These are phyloP conservation scores for Vinca minor DNA, from an alignment of 257 asterid species.

Conservation along the genomic window DNA sequence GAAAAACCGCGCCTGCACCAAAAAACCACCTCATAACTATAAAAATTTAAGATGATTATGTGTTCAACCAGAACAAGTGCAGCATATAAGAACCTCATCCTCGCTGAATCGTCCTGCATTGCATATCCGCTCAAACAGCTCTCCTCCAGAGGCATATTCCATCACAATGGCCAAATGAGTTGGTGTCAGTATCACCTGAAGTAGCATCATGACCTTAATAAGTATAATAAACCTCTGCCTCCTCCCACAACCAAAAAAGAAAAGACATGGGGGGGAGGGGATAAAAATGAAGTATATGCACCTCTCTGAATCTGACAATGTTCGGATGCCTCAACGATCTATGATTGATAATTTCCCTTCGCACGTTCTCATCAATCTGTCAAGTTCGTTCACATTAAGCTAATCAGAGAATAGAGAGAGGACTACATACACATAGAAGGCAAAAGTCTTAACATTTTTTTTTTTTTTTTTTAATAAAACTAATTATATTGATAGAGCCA, in stretches of 20 bases:
- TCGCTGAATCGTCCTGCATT: constrained; percentile 97
- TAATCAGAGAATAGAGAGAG: background rate
- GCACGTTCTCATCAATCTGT: constrained; percentile 94
- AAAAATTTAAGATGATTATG: background rate
- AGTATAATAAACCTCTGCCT: background rate
- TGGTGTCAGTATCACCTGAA: constrained; percentile 80
- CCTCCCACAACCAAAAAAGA: too few species aligned
- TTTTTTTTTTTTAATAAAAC: too few species aligned
- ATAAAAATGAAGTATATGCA: constrained; percentile 12
- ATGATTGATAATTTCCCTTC: constrained; percentile 87
- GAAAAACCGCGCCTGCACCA: constrained; percentile 77
- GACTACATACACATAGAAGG: background rate
- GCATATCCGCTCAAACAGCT: constrained; percentile 89
- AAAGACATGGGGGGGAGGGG: too few species aligned
- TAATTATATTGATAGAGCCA: too few species aligned
- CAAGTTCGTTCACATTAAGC: constrained; percentile 7
- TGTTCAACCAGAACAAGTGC: constrained; percentile 1
- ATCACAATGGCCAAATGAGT: constrained; percentile 96
- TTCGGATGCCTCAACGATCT: constrained; percentile 91
- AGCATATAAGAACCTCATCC: constrained; percentile 58
- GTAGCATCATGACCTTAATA: background rate
- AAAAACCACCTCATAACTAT: constrained; percentile 9
- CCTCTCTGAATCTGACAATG: constrained; percentile 87
- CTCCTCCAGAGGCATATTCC: constrained; percentile 99
- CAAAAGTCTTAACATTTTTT: background rate